Evolutionary conservation across 2,329 filamentous ascomycete genomes (phyloP).

Genomic region (Colletotrichum cuscutae): DNA sequence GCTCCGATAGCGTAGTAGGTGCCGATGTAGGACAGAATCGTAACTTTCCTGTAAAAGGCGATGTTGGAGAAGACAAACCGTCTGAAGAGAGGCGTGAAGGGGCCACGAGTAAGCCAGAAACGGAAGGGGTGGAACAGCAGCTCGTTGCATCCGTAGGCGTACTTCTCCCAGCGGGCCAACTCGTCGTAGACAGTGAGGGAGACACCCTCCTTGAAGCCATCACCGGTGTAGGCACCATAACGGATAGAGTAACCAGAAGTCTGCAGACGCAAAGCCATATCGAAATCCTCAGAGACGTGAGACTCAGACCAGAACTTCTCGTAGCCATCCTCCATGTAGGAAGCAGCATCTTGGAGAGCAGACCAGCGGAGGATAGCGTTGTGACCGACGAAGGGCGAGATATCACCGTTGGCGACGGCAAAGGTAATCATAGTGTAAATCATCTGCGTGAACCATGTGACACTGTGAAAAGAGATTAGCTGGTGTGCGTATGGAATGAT

Average conservation of each 20-base stretch:
- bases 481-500: background rate
- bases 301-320: slow-evolving; percentile 80
- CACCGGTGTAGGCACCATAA: slow-evolving; percentile 74
- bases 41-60: slow-evolving; percentile 73
- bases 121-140: slow-evolving; percentile 75
- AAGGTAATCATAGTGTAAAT: slow-evolving; percentile 80
- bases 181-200: slow-evolving; percentile 80
- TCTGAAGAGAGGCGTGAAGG: slow-evolving; percentile 73
- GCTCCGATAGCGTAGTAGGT: slow-evolving; percentile 74
- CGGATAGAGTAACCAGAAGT: slow-evolving; percentile 75
- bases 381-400: slow-evolving; percentile 81
- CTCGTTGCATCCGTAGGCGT: slow-evolving; percentile 78
- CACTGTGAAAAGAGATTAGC: slow-evolving; percentile 50
- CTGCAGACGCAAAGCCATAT: slow-evolving; percentile 79
- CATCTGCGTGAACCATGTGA: slow-evolving; percentile 83
- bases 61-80: slow-evolving; percentile 71
- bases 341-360: slow-evolving; percentile 49
- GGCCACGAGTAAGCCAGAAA: slow-evolving; percentile 69
- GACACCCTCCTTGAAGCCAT: slow-evolving; percentile 79
- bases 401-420: slow-evolving; percentile 76
- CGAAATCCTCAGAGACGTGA: slow-evolving; percentile 82
- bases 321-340: slow-evolving; percentile 60
- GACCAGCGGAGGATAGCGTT: slow-evolving; percentile 79
- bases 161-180: slow-evolving; percentile 78
- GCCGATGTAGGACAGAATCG: slow-evolving; percentile 76